Evolutionary conservation across 306 rosid genomes (phyloP).

Genomic region (Prunus armeniaca): DNA sequence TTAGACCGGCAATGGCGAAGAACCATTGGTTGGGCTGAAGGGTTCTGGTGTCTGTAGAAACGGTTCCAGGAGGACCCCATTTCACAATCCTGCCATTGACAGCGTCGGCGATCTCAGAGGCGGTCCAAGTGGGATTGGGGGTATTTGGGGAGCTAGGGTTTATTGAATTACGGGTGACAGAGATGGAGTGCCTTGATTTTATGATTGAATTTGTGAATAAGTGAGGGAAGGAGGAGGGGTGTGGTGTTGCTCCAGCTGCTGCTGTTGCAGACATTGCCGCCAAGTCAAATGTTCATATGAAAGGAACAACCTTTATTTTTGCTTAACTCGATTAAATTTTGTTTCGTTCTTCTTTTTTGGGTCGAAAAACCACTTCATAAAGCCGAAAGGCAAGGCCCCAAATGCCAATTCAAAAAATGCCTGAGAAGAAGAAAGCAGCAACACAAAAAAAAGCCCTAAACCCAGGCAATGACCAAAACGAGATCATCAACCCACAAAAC

Average conservation of each 20-base stretch:
- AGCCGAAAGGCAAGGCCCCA: too few relatives aligned
- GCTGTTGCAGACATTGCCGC: background rate
- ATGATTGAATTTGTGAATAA: background rate
- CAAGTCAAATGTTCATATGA: background rate
- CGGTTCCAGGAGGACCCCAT: conserved; percentile 37
- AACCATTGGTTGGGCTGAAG: conserved; percentile 31
- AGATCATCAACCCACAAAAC: too few relatives aligned
- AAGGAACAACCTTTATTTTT: too few relatives aligned
- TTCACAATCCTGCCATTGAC: conserved; percentile 28
- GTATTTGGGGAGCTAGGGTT: conserved; percentile 3
- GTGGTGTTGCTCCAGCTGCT: background rate
- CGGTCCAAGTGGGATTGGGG: conserved; percentile 22
- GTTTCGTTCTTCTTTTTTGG: too few relatives aligned
- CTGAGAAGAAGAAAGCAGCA: too few relatives aligned
- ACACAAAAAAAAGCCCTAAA: too few relatives aligned
- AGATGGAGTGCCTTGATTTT: background rate
- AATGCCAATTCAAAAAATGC: too few relatives aligned
- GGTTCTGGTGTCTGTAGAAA: conserved; percentile 31
- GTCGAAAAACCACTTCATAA: too few relatives aligned
- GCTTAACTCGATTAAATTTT: too few relatives aligned
- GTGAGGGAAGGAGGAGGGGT: background rate
- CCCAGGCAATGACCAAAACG: too few relatives aligned
- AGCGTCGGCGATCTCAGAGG: conserved; percentile 30
- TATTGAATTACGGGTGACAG: background rate
- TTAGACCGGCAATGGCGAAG: conserved; percentile 35